Evolutionary conservation across 2,329 filamentous ascomycete species (phyloP), one percentile per base, ranked within the genome.

Genomic region (Trichoderma lentiforme): DNA sequence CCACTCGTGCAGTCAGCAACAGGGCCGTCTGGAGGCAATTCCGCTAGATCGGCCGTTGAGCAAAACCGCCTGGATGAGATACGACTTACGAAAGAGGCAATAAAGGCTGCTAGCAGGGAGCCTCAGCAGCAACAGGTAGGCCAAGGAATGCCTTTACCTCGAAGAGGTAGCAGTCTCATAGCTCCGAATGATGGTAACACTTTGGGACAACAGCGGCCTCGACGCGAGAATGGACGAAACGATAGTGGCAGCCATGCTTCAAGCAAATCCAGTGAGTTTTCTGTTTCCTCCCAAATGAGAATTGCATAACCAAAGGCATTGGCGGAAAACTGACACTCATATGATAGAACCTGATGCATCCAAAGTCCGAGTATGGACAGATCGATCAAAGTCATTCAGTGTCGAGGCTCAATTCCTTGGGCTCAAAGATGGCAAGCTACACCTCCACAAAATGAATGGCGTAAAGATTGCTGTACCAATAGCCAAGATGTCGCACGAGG

Each of bases 401-500:
- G 96, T 99, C 70, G 96, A 98, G 76, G 96, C 96, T 18, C 94
- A 99, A 80, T 99, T 98, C 79, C 89, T 99, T 66, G 95, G 94
- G 32, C 87, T 98, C 67, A 94, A 94, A 80, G 96, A 98, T 79
- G 94, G 95, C 74, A 98, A 98, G 82, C 97, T 99, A 75, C 97
- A 99, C 82, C 86, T 99, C 26, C 96, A 99, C 85, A 99, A 99
- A 84, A 88, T 94, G 83, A 99, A 99, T 79, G 96, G 96, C 47
- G 94, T 99, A 77, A 98, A 98, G 82, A 99, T 99, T 81, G 96
- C 96, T 9, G 96, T 99, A 4, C 96, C 96, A 3, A 90, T 98
- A 32, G 86, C 90, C 51, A 99, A 99, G 81, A 99, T 99, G 96
- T 97, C 95, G 1, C 87, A 94, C 56, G 93, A 95, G 78, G 96